phyloP scores from a whole-genome alignment of 208 protist species.

The Leishmania arabica region DNA sequence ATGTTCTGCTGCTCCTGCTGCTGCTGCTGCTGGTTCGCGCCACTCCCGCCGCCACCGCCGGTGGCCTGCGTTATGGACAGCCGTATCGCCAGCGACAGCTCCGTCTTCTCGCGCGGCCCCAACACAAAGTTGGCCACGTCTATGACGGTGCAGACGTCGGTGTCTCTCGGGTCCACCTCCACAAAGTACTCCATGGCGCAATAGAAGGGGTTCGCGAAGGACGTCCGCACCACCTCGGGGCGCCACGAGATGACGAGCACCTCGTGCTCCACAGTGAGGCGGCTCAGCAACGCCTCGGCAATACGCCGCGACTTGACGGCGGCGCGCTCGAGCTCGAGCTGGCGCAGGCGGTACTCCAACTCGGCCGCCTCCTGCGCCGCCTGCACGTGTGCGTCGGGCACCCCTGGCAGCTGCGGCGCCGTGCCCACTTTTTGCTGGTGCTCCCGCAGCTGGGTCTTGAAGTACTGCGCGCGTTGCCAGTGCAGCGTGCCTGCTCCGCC shows the following conservation, averaged over 20 bases:
- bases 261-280: constrained; percentile 68
- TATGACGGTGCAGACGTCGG: constrained; percentile 43
- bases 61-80: constrained; percentile 19
- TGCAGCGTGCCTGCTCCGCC: constrained; percentile 36
- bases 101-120: constrained; percentile 59
- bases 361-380: constrained; percentile 46
- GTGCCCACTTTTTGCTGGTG: constrained; percentile 20
- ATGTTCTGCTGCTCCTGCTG: constrained; percentile 20
- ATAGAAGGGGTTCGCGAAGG: constrained; percentile 74
- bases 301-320: constrained; percentile 75
- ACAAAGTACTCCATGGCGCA: constrained; percentile 73
- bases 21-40: background rate
- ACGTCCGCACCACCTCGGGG: constrained; percentile 55
- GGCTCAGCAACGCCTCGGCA: constrained; percentile 66
- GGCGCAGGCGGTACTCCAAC: constrained; percentile 77
- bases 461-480: constrained; percentile 63
- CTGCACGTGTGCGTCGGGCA: constrained; percentile 55
- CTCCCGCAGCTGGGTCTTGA: constrained; percentile 50
- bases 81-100: constrained; percentile 60
- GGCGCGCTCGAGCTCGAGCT: constrained; percentile 78
- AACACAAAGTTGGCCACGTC: constrained; percentile 52
- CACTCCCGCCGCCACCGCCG: background rate
- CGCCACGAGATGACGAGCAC: constrained; percentile 62
- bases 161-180: constrained; percentile 42
- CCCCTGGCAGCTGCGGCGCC: constrained; percentile 42